A percentile compares a stretch with the other conserved stretches of the same genome.
Conservation (phyloP, 257 asterid genomes). For the Scutellaria minor region DNA sequence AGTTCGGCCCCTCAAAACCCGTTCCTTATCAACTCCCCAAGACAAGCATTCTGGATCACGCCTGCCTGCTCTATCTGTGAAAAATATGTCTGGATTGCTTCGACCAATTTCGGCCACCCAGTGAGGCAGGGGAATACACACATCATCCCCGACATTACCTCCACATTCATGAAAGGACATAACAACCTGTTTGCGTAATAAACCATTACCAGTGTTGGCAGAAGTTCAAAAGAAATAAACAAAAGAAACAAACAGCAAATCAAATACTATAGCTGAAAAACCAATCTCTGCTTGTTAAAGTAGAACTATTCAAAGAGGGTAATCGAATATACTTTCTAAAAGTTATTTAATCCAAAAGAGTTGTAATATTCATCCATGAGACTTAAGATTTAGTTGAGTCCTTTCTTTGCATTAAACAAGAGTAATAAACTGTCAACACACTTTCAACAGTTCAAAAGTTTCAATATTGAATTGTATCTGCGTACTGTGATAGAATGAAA, state of each 20-base stretch:
- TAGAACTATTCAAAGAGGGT: not conserved
- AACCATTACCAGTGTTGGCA: slow-evolving; percentile 35
- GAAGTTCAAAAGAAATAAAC: slow-evolving; percentile 5
- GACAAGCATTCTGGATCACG: slow-evolving; percentile 89
- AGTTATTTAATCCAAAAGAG: slow-evolving; percentile 8
- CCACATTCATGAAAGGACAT: slow-evolving; percentile 94
- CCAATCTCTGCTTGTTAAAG: not conserved
- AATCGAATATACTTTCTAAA: slow-evolving; percentile 5
- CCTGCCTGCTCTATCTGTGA: slow-evolving; percentile 89
- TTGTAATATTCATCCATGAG: slow-evolving; percentile 16
- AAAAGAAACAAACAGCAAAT: slow-evolving; percentile 19
- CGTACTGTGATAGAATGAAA: slow-evolving; percentile 18
- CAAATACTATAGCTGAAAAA: slow-evolving; percentile 21
- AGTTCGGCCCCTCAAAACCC: slow-evolving; percentile 91
- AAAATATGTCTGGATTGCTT: slow-evolving; percentile 86
- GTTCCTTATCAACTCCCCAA: slow-evolving; percentile 95
- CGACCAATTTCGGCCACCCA: slow-evolving; percentile 91
- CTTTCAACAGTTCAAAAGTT: slow-evolving; percentile 7
- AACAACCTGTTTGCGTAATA: slow-evolving; percentile 61
- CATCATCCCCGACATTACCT: slow-evolving; percentile 86
- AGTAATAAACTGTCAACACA: slow-evolving; percentile 1
- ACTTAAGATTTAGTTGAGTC: not conserved
- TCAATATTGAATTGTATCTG: not conserved
- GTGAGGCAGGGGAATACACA: slow-evolving; percentile 82
- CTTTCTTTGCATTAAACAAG: slow-evolving; percentile 6